Base-by-base conservation (phyloP, 208 protist genomes). In the Leptomonas pyrrhocoris region DNA sequence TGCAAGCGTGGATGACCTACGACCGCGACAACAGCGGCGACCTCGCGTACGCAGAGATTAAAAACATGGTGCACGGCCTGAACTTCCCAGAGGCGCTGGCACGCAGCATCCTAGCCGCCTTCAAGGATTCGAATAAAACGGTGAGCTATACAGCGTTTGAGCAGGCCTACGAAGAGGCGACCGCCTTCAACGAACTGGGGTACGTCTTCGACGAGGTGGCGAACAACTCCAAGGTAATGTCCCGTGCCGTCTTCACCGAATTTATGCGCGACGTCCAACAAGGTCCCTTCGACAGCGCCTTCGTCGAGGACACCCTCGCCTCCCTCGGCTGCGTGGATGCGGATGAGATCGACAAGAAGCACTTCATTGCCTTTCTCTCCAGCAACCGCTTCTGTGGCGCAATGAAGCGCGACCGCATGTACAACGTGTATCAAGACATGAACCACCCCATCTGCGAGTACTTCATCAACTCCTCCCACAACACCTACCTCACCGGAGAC, bases 401-500 rank as follows among this genome's bases (percentile, higher is more conserved):
- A 53, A 23, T 80, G 16, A 69, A 86, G 42, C 36, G 34, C 9
- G 51, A 72, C 18, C 73, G 74, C 28, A 21, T 58, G 7, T 15
- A 42, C 16, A 53, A 50, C 15, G 73, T 84, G 18, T 84, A 78
- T 55, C 77, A 93, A 12, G 86, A 96, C 83, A 98, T 98, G 94
- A 85, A 54, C 28, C 81, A 81, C 11, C 88, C 93, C 48, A 62
- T 98, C 30, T 71, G 71, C 18, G 59, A 94, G 38, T 98, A 98
- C 81, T 98, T 85, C 68, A 95, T 98, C 68, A 86, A 85, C 60
- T 89, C 85, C 25, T 98, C 92, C 11, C 97, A 98, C 77, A 99
- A 99, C 80, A 98, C 98, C 0, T 99, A 98, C 70, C 74, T 99
- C 5, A 85, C 83, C 9, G 95, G 94, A 15, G 82, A 98, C 81